These are phyloP conservation scores for Boletus mariae DNA, from an alignment of 1,284 basidiomycete genomes.

Conservation along the genomic window DNA sequence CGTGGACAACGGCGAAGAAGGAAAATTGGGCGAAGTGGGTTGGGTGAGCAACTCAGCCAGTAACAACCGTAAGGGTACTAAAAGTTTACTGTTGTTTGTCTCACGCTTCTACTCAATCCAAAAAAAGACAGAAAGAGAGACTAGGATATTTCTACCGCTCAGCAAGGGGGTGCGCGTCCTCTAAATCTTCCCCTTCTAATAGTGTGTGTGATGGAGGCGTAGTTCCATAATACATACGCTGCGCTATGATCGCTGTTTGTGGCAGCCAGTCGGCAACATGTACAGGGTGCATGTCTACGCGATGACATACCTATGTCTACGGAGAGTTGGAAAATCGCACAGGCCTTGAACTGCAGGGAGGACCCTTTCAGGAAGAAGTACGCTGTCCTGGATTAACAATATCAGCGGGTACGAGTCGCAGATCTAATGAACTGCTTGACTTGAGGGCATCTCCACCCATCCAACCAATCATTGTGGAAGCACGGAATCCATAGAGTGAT, in stretches of 20 bases:
- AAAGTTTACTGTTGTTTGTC: slow-evolving; percentile 34
- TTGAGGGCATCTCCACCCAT: slow-evolving; percentile 79
- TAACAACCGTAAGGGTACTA: slow-evolving; percentile 17
- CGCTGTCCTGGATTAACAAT: slow-evolving; percentile 47
- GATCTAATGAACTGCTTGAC: slow-evolving; percentile 39
- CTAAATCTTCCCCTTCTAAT: slow-evolving; percentile 63
- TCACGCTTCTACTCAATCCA: slow-evolving; percentile 8
- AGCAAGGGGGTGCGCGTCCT: slow-evolving; percentile 61
- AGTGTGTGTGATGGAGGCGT: slow-evolving; percentile 50
- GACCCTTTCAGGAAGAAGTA: slow-evolving; percentile 75
- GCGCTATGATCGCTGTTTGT: slow-evolving; percentile 56
- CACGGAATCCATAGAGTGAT: slow-evolving; percentile 80
- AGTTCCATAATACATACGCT: slow-evolving; percentile 69
- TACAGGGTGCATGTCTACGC: slow-evolving; percentile 11
- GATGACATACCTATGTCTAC: slow-evolving; percentile 62
- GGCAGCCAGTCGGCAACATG: slow-evolving; percentile 11
- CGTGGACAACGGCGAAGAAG: slow-evolving; percentile 16
- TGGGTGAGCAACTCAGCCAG: slow-evolving; percentile 13
- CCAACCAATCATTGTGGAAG: slow-evolving; percentile 81
- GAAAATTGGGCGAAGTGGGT: slow-evolving; percentile 17
- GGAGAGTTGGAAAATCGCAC: slow-evolving; percentile 77
- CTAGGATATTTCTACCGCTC: slow-evolving; percentile 43
- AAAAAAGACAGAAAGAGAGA: background rate
- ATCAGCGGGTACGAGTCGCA: slow-evolving; percentile 11
- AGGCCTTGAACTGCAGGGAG: slow-evolving; percentile 75